phyloP scores from a whole-genome alignment of 1,139 yeast species.

The Lodderomyces pseudojiufengensis region DNA sequence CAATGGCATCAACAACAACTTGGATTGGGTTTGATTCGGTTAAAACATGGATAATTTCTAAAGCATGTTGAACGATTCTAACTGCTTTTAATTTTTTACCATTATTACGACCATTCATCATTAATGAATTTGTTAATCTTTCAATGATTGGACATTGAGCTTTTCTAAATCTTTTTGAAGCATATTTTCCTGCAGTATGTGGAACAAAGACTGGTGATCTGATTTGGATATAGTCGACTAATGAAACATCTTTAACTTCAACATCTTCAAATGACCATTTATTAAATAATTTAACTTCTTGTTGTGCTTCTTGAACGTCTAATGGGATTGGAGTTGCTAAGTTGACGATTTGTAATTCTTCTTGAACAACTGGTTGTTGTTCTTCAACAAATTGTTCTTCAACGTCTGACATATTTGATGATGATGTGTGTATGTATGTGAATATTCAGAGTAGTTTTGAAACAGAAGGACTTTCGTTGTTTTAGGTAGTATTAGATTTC shows the following conservation, averaged over 20 bases:
- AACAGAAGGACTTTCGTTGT: no score
- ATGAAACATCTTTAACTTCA: constrained; percentile 95
- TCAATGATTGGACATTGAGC: constrained; percentile 99
- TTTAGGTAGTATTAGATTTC: no score
- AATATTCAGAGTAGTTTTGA: no score
- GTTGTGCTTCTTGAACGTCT: constrained; percentile 94
- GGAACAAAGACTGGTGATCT: constrained; percentile 97
- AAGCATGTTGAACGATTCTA: constrained; percentile 98
- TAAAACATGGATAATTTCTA: constrained; percentile 95
- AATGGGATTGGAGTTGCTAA: constrained; percentile 95
- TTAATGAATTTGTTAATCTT: constrained; percentile 98
- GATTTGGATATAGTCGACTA: constrained; percentile 97
- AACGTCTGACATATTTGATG: constrained; percentile 46
- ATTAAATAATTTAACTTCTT: constrained; percentile 97
- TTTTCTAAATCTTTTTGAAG: constrained; percentile 99
- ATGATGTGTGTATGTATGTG: no score
- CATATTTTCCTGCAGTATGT: constrained; percentile 99
- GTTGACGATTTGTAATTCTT: constrained; percentile 76
- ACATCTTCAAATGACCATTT: constrained; percentile 99
- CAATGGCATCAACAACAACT: constrained; percentile 98
- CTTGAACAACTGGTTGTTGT: constrained; percentile 56
- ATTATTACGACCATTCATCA: constrained; percentile 99
- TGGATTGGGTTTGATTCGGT: constrained; percentile 99
- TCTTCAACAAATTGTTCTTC: constrained; percentile 39
- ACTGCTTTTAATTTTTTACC: constrained; percentile 99